phyloP scores from a whole-genome alignment of 2,329 filamentous ascomycete species.

The Fusarium avenaceum region DNA sequence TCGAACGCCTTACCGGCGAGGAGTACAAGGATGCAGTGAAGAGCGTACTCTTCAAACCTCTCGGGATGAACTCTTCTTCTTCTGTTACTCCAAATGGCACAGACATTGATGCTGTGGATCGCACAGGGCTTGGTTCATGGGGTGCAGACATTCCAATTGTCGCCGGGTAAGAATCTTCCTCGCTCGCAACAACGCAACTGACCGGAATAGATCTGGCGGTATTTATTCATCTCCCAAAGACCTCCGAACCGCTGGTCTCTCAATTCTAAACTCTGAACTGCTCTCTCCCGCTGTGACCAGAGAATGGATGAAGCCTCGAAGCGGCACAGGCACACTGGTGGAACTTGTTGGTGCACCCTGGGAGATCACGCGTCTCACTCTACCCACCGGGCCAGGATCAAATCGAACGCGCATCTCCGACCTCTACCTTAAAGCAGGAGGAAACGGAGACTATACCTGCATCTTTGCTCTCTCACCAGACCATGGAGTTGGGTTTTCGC shows the following conservation, averaged over 20 bases:
- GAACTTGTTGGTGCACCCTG: constrained; percentile 41
- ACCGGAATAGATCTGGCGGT: constrained; percentile 28
- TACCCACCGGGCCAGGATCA: constrained; percentile 44
- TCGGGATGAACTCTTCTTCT: constrained; percentile 28
- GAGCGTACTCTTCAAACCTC: constrained; percentile 15
- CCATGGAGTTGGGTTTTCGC: constrained; percentile 44
- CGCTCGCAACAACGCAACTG: neutral
- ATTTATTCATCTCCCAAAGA: constrained; percentile 30
- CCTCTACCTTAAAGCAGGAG: constrained; percentile 34
- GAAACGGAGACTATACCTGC: constrained; percentile 26
- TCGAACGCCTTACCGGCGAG: constrained; percentile 31
- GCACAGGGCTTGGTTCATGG: constrained; percentile 20
- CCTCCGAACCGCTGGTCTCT: constrained; percentile 33
- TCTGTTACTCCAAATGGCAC: constrained; percentile 3
- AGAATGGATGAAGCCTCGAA: constrained; percentile 43
- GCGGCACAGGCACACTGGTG: constrained; percentile 36
- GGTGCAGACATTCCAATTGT: constrained; percentile 37
- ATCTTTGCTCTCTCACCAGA: constrained; percentile 31
- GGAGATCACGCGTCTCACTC: constrained; percentile 39
- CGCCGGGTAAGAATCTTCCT: constrained; percentile 32
- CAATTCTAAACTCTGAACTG: constrained; percentile 41
- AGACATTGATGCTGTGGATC: constrained; percentile 30
- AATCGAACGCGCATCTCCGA: constrained; percentile 38
- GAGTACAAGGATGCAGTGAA: constrained; percentile 30
- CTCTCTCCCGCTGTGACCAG: constrained; percentile 13